Evolutionary conservation across 768 basidiomycete species (phyloP).

Genomic region (Austroboletus eburneus): DNA sequence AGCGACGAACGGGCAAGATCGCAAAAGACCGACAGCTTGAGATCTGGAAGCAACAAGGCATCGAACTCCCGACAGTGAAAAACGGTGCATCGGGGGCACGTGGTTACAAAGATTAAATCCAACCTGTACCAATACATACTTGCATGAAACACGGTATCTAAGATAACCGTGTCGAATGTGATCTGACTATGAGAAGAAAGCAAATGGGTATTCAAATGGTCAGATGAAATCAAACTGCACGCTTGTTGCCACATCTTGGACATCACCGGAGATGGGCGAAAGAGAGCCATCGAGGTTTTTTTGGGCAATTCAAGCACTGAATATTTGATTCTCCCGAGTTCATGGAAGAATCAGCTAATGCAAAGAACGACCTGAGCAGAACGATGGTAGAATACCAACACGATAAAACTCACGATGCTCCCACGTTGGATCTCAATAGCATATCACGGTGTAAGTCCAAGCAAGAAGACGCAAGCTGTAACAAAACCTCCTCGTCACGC

Average conservation of each 20-base stretch:
- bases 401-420: neutral
- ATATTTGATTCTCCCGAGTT: too few relatives aligned
- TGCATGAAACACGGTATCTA: neutral
- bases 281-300: too few relatives aligned
- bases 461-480: constrained; percentile 18
- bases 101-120: constrained; percentile 57
- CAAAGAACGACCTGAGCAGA: neutral
- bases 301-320: too few relatives aligned
- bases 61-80: constrained; percentile 35
- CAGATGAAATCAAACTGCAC: too few relatives aligned
- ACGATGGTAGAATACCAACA: neutral
- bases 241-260: too few relatives aligned
- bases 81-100: constrained; percentile 36
- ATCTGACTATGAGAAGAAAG: neutral
- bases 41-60: constrained; percentile 65
- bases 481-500: constrained; percentile 19
- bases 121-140: constrained; percentile 4
- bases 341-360: too few relatives aligned
- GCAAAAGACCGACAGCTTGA: constrained; percentile 74
- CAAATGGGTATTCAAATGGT: neutral
- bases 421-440: constrained; percentile 4
- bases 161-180: neutral
- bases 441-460: constrained; percentile 17
- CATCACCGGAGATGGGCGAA: too few relatives aligned
- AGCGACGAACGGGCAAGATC: constrained; percentile 54